These are phyloP conservation scores for Populus simonii DNA, from an alignment of 345 rosid species.

Conservation along the genomic window DNA sequence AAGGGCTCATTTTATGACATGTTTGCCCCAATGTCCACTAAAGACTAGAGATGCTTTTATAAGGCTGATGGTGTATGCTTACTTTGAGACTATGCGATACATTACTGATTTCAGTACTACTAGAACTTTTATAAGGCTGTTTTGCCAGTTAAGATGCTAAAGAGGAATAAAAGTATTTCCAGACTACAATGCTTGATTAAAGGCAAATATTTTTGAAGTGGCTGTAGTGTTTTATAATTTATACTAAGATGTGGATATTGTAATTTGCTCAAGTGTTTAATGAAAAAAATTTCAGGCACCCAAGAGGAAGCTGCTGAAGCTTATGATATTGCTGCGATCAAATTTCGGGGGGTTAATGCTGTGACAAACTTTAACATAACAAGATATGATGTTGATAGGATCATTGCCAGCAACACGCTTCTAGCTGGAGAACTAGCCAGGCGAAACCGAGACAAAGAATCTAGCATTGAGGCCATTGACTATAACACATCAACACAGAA, in stretches of 20 bases:
- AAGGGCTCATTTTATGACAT: conserved; percentile 18
- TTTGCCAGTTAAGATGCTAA: not conserved
- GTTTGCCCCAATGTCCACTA: conserved; percentile 32
- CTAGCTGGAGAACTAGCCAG: conserved; percentile 70
- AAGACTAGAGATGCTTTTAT: conserved; percentile 36
- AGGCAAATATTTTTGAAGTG: not conserved
- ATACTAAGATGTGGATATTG: not conserved
- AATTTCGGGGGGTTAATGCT: conserved; percentile 73
- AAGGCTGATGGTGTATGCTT: conserved; percentile 37
- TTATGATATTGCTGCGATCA: conserved; percentile 73
- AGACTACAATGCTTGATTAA: not conserved
- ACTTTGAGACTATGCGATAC: conserved; percentile 24
- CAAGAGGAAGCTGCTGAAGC: conserved; percentile 93
- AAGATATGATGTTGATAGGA: conserved; percentile 70
- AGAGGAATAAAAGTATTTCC: conserved; percentile 3
- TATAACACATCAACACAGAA: conserved; percentile 12
- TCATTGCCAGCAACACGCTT: conserved; percentile 67
- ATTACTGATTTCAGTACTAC: conserved; percentile 12
- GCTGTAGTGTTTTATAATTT: not conserved
- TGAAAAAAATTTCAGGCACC: conserved; percentile 41
- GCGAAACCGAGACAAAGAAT: conserved; percentile 42
- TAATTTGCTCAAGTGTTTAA: not conserved
- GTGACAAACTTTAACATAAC: conserved; percentile 78
- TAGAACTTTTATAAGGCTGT: conserved; percentile 25
- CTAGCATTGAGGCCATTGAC: conserved; percentile 22